Evolutionary conservation across 805 yeast species (phyloP), one percentile per base, ranked within the genome.

Genomic region (Clavispora phyllophila): DNA sequence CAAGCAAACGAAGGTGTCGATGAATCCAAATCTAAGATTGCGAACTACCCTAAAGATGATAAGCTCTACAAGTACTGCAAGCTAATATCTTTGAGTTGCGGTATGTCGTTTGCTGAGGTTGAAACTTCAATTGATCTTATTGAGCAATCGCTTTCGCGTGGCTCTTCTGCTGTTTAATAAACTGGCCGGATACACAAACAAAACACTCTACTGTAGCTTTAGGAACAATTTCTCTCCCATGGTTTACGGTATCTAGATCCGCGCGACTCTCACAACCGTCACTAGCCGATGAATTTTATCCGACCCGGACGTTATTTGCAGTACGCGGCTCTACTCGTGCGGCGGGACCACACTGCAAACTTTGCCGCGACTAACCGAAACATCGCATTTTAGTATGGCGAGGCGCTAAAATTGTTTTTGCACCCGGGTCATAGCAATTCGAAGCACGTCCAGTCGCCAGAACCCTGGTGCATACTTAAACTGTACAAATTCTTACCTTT

Each of bases 71-170:
- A 70, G 47, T 70, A 70, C 48, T 66, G 73, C 48, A 60, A 61
- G 45, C 56, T 70, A 42, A 65, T 70, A 7, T 61, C 74, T 12
- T 50, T 64, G 19, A 68, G 74, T 45, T 70, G 74, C 43, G 75
- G 72, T 12, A 66, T 70, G 72, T 51, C 63, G 34, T 48, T 66
- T 41, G 50, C 55, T 27, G 73, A 70, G 36, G 72, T 68, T 31
- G 73, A 70, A 42, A 55, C 54, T 27, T 61, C 68, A n/a, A 69
- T 70, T 38, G 73, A 69, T 45, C 56, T 66, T 46, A 66, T 70
- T 28, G 75, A 70, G 49, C 64, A 66, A 43, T 63, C 70, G 14
- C 61, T 70, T 1, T 29, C 33, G 5, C 33, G 33, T 9, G 33
- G 33, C 9, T 15, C 31, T 28, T 28, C 33, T 9, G 13, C 33